Conservation (phyloP, 352 stramenopile genomes). For the Phytophthora crassamura region DNA sequence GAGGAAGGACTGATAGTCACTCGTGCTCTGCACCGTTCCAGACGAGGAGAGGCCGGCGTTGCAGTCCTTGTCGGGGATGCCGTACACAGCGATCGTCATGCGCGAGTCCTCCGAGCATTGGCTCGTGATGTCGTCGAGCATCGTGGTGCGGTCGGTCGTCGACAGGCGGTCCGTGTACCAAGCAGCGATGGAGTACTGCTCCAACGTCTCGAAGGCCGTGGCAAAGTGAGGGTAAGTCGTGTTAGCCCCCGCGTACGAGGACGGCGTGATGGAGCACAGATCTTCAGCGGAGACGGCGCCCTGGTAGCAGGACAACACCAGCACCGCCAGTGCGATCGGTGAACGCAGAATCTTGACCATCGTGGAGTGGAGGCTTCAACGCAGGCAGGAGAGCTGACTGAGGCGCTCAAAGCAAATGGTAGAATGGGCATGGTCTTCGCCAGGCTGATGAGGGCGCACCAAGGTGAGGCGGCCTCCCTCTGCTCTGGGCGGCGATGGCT, state of each 20-base stretch:
- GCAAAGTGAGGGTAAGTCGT: conserved; percentile 43
- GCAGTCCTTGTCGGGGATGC: conserved; percentile 74
- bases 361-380: conserved; percentile 1
- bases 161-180: conserved; percentile 66
- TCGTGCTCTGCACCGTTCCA: conserved; percentile 43
- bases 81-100: conserved; percentile 70
- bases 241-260: conserved; percentile 43
- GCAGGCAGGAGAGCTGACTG: conserved; percentile 1
- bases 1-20: conserved; percentile 60
- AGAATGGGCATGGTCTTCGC: conserved; percentile 25
- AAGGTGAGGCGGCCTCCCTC: conserved; percentile 11
- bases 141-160: conserved; percentile 30
- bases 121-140: conserved; percentile 41
- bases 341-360: conserved; percentile 33
- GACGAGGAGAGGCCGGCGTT: conserved; percentile 54
- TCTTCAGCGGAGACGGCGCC: conserved; percentile 28
- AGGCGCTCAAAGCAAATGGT: conserved; percentile 29
- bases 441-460: conserved; percentile 9
- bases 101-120: conserved; percentile 46
- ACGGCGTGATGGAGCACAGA: conserved; percentile 46
- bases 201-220: conserved; percentile 43
- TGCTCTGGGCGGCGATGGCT: conserved; percentile 15
- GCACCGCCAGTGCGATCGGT: conserved; percentile 17
- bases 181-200: conserved; percentile 51
- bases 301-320: conserved; percentile 20